Evolutionary conservation across 2,329 filamentous ascomycete genomes (phyloP).

Genomic region (Pseudogymnoascus sp.): DNA sequence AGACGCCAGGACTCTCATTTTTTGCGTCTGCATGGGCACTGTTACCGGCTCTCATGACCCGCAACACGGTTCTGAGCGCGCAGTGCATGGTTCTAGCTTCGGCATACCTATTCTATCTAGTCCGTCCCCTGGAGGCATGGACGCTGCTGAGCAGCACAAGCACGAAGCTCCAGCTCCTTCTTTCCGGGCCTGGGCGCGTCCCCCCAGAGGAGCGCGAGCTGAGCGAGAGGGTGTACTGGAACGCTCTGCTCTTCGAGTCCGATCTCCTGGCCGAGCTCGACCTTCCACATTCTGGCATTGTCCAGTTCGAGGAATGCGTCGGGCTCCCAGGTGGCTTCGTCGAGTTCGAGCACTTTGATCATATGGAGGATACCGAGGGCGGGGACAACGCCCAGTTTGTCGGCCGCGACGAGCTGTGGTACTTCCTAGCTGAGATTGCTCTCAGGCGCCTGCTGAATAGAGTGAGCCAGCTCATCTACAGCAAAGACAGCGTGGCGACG

Average conservation of each 20-base stretch:
- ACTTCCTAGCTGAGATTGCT: slow-evolving; percentile 77
- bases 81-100: slow-evolving; percentile 76
- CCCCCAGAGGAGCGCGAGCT: slow-evolving; percentile 63
- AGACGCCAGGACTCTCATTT: slow-evolving; percentile 68
- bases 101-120: slow-evolving; percentile 75
- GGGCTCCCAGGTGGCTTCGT: slow-evolving; percentile 72
- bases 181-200: slow-evolving; percentile 64
- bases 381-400: slow-evolving; percentile 37
- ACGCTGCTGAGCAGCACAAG: slow-evolving; percentile 70
- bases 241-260: slow-evolving; percentile 70
- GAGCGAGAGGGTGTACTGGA: slow-evolving; percentile 76
- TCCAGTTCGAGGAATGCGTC: slow-evolving; percentile 73
- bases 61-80: slow-evolving; percentile 67
- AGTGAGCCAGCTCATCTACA: slow-evolving; percentile 72
- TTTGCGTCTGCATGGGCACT: slow-evolving; percentile 75
- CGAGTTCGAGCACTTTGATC: slow-evolving; percentile 30
- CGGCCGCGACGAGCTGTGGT: slow-evolving; percentile 74
- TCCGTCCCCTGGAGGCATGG: slow-evolving; percentile 77
- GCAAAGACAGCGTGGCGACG: slow-evolving; percentile 61
- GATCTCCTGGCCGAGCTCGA: slow-evolving; percentile 73
- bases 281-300: slow-evolving; percentile 73
- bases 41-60: slow-evolving; percentile 69
- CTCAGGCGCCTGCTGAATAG: slow-evolving; percentile 68
- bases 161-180: slow-evolving; percentile 70
- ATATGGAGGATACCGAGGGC: slow-evolving; percentile 45